These are phyloP conservation scores for Globisporangium canariense DNA, from an alignment of 352 stramenopile species.

Conservation along the genomic window DNA sequence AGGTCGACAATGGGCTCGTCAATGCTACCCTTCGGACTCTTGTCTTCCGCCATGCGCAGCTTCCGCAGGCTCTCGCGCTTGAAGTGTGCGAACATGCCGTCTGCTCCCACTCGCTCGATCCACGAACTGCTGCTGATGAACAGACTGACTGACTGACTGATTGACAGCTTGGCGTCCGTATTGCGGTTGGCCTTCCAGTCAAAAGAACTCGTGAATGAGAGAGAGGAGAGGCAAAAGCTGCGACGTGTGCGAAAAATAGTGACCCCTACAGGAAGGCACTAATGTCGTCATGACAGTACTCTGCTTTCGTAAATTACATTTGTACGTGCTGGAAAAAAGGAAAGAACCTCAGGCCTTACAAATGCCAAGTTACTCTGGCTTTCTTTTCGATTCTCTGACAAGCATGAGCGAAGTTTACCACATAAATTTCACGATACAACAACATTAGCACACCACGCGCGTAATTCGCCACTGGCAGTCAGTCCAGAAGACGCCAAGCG, in stretches of 20 bases:
- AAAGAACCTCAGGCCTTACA: neutral
- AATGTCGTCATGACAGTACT: neutral
- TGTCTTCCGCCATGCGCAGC: slow-evolving; percentile 79
- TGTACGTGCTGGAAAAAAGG: neutral
- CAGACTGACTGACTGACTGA: neutral
- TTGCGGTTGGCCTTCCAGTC: neutral
- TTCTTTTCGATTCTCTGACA: neutral
- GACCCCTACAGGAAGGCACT: neutral
- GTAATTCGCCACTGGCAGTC: slow-evolving; percentile 4
- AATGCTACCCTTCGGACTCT: slow-evolving; percentile 90
- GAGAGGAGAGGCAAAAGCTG: neutral
- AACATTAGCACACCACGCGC: neutral
- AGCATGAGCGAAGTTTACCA: neutral
- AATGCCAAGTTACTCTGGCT: neutral
- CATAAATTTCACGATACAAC: neutral
- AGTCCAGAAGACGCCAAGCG: slow-evolving; percentile 2
- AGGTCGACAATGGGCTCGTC: slow-evolving; percentile 88
- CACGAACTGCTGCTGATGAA: neutral
- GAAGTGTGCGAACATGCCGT: slow-evolving; percentile 71
- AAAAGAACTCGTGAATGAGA: neutral
- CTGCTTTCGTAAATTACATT: neutral
- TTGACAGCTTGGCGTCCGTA: neutral
- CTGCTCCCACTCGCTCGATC: neutral
- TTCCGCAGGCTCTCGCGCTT: slow-evolving; percentile 86
- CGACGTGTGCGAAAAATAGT: neutral